phyloP scores from a whole-genome alignment of 768 basidiomycete genomes.

The Hebeloma cylindrosporum region DNA sequence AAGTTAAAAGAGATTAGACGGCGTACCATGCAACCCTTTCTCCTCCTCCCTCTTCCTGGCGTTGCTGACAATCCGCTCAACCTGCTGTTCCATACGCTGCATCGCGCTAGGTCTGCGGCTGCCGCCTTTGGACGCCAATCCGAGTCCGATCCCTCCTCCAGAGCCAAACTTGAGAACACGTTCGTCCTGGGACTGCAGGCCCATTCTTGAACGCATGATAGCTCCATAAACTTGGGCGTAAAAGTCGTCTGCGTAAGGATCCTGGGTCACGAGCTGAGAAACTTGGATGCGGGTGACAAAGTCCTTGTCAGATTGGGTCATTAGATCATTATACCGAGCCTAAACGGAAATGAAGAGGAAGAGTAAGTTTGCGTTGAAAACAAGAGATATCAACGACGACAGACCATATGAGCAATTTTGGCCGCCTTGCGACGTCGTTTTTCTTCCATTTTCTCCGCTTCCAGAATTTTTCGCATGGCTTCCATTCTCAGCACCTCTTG shows the following conservation, averaged over 20 bases:
- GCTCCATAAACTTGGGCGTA: constrained; percentile 96
- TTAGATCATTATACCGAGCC: constrained; percentile 92
- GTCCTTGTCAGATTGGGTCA: constrained; percentile 98
- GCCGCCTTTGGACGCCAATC: constrained; percentile 65
- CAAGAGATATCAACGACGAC: constrained; percentile 18
- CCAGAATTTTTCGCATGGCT: constrained; percentile 87
- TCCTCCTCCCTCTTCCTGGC: constrained; percentile 85
- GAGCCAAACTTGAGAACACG: constrained; percentile 85
- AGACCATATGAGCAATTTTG: constrained; percentile 88
- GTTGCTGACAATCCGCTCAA: constrained; percentile 93
- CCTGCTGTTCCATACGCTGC: constrained; percentile 93
- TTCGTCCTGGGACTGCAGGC: constrained; percentile 68
- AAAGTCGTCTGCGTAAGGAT: constrained; percentile 97
- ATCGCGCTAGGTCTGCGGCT: constrained; percentile 80
- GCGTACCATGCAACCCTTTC: constrained; percentile 63
- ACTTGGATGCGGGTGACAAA: constrained; percentile 99
- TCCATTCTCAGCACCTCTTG: constrained; percentile 73
- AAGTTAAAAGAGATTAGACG: neutral
- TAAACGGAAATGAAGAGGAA: constrained; percentile 37
- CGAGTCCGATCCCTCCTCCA: constrained; percentile 82
- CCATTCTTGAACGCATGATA: constrained; percentile 76
- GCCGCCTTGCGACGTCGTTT: constrained; percentile 76
- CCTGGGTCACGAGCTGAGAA: constrained; percentile 94
- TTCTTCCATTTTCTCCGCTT: constrained; percentile 87
- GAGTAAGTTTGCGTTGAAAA: constrained; percentile 6